phyloP scores from a whole-genome alignment of 495 filamentous ascomycete genomes.

The Cetradonia linearis region DNA sequence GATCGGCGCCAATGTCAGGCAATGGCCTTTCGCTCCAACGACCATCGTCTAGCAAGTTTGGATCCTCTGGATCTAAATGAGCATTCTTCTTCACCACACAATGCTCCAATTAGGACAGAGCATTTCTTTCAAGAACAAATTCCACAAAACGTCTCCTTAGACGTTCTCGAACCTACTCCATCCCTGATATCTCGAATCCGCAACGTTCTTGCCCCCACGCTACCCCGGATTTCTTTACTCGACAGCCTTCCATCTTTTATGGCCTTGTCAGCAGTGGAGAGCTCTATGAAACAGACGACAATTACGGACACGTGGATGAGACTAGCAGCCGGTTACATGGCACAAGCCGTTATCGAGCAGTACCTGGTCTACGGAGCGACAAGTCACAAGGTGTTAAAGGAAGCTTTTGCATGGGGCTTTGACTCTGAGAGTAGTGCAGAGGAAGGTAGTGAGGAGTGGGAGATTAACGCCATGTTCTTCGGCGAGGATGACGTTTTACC shows the following conservation, averaged over 20 bases:
- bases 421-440: constrained; percentile 18
- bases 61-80: constrained; percentile 1
- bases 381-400: constrained; percentile 23
- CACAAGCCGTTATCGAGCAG: constrained; percentile 43
- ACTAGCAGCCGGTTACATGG: constrained; percentile 38
- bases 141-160: not conserved
- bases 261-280: constrained; percentile 35
- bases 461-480: constrained; percentile 26
- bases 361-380: constrained; percentile 29
- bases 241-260: constrained; percentile 40
- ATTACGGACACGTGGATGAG: constrained; percentile 33
- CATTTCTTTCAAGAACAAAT: not conserved
- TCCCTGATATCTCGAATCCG: constrained; percentile 30
- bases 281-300: constrained; percentile 11
- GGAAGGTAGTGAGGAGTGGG: constrained; percentile 22
- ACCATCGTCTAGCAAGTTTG: not conserved
- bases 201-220: constrained; percentile 19
- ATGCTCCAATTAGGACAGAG: not conserved
- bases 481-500: constrained; percentile 17
- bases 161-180: not conserved
- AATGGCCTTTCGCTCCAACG: constrained; percentile 3
- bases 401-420: constrained; percentile 31
- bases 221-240: constrained; percentile 28
- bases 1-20: constrained; percentile 11
- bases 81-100: not conserved